Conservation (phyloP, 2,329 filamentous ascomycete genomes). For the Colletotrichum gloeosporioides region DNA sequence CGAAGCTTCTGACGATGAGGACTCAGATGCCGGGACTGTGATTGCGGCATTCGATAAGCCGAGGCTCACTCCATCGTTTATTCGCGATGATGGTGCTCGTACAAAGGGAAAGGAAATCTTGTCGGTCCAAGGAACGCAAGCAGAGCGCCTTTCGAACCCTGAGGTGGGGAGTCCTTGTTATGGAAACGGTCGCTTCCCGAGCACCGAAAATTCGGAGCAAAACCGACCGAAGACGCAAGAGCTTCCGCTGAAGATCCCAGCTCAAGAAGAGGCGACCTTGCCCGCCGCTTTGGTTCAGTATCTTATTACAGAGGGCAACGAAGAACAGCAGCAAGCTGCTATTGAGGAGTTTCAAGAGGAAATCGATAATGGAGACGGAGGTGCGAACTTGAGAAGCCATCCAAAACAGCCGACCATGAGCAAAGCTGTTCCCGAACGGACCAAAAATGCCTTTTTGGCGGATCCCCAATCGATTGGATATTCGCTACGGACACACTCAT, state of each 20-base stretch:
- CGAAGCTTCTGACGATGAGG: background rate
- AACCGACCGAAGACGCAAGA: background rate
- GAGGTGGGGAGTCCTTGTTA: background rate
- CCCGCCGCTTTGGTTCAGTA: background rate
- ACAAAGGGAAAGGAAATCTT: background rate
- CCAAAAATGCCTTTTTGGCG: background rate
- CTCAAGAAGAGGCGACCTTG: background rate
- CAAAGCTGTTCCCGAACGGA: background rate
- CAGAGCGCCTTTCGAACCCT: background rate
- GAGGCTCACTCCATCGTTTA: background rate
- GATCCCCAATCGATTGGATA: background rate
- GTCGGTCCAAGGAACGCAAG: background rate
- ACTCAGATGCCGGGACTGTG: background rate
- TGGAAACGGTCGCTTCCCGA: background rate
- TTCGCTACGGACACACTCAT: background rate
- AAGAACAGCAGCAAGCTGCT: background rate
- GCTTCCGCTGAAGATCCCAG: background rate
- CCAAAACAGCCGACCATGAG: background rate
- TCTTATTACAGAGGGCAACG: background rate
- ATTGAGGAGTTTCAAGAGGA: background rate
- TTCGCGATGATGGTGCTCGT: rapidly evolving
- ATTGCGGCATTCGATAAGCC: background rate
- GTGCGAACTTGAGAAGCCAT: background rate
- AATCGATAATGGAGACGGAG: background rate
- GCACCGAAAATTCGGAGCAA: rapidly evolving